These are phyloP conservation scores for Lentinula detonsa DNA, from an alignment of 768 basidiomycete species.

Conservation along the genomic window DNA sequence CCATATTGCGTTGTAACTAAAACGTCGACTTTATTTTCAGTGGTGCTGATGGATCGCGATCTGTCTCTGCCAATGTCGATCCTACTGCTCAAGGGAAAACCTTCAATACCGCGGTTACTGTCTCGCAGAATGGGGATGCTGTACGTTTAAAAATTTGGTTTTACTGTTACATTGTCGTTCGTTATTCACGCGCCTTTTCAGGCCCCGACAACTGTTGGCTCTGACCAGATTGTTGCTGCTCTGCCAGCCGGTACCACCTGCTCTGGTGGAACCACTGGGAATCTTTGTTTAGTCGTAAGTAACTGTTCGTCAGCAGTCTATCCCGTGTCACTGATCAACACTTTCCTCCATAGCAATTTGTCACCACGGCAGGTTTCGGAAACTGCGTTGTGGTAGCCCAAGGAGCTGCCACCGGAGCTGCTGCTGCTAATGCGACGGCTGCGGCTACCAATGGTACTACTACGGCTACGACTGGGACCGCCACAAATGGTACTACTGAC, in stretches of 20 bases:
- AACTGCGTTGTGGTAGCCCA: slow-evolving; percentile 26
- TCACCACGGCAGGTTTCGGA: slow-evolving; percentile 27
- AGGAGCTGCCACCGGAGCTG: slow-evolving; percentile 8
- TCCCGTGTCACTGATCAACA: not conserved
- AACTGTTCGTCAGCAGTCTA: not conserved
- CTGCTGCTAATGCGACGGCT: not conserved
- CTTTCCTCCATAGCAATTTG: slow-evolving; percentile 14
- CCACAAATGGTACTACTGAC: not conserved
- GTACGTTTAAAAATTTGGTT: not conserved
- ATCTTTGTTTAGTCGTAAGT: slow-evolving; percentile 10
- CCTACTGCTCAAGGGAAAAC: slow-evolving; percentile 9
- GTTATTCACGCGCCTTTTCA: not conserved
- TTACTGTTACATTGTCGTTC: not conserved
- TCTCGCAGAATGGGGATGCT: slow-evolving; percentile 14
- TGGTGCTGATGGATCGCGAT: slow-evolving; percentile 14
- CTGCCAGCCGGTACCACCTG: slow-evolving; percentile 24
- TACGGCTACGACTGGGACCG: not conserved
- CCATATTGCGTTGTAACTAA: not conserved
- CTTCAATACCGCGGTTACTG: slow-evolving; percentile 13
- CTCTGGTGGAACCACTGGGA: slow-evolving; percentile 19
- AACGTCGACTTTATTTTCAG: not conserved
- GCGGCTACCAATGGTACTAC: not conserved
- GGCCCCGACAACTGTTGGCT: slow-evolving; percentile 16
- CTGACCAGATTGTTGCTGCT: slow-evolving; percentile 19
- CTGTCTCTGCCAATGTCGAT: slow-evolving; percentile 11